A percentile compares a stretch with the other conserved stretches of the same genome.
These are phyloP conservation scores for Arthromyces matolae DNA, from an alignment of 768 basidiomycete species.

Conservation along the genomic window DNA sequence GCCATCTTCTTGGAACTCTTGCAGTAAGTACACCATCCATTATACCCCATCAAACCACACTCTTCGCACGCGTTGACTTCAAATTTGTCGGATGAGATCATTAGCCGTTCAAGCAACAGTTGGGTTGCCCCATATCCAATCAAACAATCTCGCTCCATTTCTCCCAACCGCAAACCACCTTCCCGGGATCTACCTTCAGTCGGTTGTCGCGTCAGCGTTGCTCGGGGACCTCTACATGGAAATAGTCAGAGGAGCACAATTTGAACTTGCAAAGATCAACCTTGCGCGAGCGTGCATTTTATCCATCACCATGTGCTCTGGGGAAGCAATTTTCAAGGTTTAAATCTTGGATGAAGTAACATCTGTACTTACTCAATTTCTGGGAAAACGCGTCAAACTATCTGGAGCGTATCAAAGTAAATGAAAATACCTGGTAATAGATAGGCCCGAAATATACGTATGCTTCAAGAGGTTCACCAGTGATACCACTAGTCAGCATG, in stretches of 20 bases:
- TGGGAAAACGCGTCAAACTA: too few relatives aligned
- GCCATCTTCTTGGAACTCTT: constrained; percentile 97
- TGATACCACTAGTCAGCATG: constrained; percentile 97
- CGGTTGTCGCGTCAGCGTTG: constrained; percentile 94
- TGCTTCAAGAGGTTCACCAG: constrained; percentile 92
- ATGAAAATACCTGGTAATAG: constrained; percentile 78
- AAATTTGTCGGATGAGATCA: constrained; percentile 99
- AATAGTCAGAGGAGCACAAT: constrained; percentile 7
- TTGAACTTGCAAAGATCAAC: constrained; percentile 30
- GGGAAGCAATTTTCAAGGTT: constrained; percentile 15
- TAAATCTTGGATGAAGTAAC: neutral
- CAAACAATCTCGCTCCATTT: constrained; percentile 99
- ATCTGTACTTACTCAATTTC: constrained; percentile 80
- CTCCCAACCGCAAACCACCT: constrained; percentile 93
- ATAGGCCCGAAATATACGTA: constrained; percentile 99
- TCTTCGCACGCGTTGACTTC: constrained; percentile 93
- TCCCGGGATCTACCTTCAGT: constrained; percentile 98
- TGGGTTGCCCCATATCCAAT: constrained; percentile 99
- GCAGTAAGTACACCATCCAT: constrained; percentile 97
- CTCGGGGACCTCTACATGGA: constrained; percentile 78
- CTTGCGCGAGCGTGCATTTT: constrained; percentile 99
- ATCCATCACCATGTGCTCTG: constrained; percentile 99
- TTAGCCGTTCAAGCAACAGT: constrained; percentile 90
- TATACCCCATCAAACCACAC: constrained; percentile 93
- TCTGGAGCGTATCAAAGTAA: too few relatives aligned